A percentile compares a stretch with the other conserved stretches of the same genome.
These are phyloP conservation scores for Podila horticola DNA, from an alignment of 192 early-diverging fungal species.

Conservation along the genomic window DNA sequence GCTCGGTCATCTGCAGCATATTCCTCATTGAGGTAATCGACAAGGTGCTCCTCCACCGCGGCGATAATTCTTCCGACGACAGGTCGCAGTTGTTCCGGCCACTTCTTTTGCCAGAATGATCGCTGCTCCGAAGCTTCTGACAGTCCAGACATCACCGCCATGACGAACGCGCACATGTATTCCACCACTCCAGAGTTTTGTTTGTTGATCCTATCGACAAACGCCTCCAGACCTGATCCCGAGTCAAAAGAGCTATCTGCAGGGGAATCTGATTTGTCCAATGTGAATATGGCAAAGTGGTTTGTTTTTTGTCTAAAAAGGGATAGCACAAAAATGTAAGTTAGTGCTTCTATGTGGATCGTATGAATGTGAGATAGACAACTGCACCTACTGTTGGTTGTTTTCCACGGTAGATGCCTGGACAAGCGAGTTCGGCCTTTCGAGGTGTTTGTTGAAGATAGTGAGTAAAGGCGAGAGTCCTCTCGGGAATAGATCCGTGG, in stretches of 20 bases:
- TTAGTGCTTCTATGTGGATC: neutral
- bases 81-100: conserved; percentile 23
- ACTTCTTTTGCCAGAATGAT: conserved; percentile 30
- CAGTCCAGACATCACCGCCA: conserved; percentile 11
- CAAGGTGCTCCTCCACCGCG: conserved; percentile 20
- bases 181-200: conserved; percentile 34
- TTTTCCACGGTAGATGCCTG: conserved; percentile 40
- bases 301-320: conserved; percentile 40
- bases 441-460: conserved; percentile 45
- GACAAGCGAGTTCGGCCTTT: conserved; percentile 33
- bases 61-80: conserved; percentile 1
- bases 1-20: neutral
- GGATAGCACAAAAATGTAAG: neutral
- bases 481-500: conserved; percentile 26
- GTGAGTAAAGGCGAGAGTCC: conserved; percentile 17
- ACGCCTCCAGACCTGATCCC: conserved; percentile 3
- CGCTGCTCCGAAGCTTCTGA: neutral
- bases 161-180: conserved; percentile 33
- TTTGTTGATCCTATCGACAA: conserved; percentile 24
- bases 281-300: conserved; percentile 45
- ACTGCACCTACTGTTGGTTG: conserved; percentile 29
- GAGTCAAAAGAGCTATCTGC: conserved; percentile 10
- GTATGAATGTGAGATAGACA: no score
- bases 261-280: conserved; percentile 13
- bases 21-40: conserved; percentile 35